Evolutionary conservation across 2,329 filamentous ascomycete genomes (phyloP).

Genomic region (Raffaelea ambrosiae): DNA sequence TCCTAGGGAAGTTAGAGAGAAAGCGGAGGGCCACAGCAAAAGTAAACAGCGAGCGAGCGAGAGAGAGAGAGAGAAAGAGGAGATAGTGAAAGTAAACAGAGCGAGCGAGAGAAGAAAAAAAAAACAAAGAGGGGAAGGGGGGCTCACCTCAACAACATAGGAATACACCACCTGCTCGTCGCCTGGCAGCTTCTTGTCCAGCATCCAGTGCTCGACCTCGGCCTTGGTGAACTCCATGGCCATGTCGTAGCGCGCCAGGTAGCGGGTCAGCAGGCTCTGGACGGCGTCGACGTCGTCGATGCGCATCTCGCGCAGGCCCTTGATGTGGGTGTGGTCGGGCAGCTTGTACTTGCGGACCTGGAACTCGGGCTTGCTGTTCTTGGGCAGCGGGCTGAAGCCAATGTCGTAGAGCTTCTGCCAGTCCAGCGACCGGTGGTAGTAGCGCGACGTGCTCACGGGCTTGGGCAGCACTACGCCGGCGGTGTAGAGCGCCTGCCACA

Average conservation of each 20-base stretch:
- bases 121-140: background rate
- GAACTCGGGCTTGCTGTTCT: constrained; percentile 72
- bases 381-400: constrained; percentile 83
- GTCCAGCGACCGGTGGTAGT: constrained; percentile 88
- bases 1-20: constrained; percentile 25
- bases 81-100: too few relatives aligned
- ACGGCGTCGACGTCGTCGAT: constrained; percentile 70
- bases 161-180: constrained; percentile 84
- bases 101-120: too few relatives aligned
- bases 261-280: constrained; percentile 64
- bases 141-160: constrained; percentile 72
- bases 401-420: constrained; percentile 96
- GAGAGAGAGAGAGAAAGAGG: too few relatives aligned
- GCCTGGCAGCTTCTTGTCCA: constrained; percentile 55
- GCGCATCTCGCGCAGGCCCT: constrained; percentile 74
- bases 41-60: background rate
- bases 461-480: constrained; percentile 85
- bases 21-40: background rate
- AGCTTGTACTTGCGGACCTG: constrained; percentile 83
- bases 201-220: constrained; percentile 82
- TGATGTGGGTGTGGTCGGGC: constrained; percentile 62
- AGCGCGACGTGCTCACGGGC: constrained; percentile 85
- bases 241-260: constrained; percentile 73
- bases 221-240: constrained; percentile 71
- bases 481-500: constrained; percentile 95